Base-by-base conservation (phyloP, 2,329 filamentous ascomycete species). In the Canariomyces notabilis region DNA sequence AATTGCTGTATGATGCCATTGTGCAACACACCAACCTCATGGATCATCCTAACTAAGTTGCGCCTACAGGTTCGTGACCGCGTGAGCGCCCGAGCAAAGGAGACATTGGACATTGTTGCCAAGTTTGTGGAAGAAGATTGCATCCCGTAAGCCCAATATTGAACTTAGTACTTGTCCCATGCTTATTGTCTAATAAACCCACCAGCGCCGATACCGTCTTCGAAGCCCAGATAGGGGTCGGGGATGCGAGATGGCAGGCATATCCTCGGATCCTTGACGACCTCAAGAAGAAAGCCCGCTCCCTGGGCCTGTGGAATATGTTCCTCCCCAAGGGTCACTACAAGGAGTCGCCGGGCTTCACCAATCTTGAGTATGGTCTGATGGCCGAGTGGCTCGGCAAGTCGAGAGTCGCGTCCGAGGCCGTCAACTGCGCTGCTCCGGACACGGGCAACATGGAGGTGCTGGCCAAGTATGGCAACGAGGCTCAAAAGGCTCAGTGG, bases 391-490 rank as follows among this genome's bases (percentile, higher is more conserved):
- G 88, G 71, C 74, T 97, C 58, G 93, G 93, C 54, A 91, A 88
- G 72, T 95, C 87, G 57, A 76, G 79, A 63, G 75, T 82, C 52
- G 93, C 89, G 9, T 88, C 86, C 6, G 88, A 93, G 73, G 89
- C 89, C 20, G 87, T 84, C 65, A 95, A 95, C 69, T 95, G 89
- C 69, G 78, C 89, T 29, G 89, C 89, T 3, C 89, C 90, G 2
- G 89, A 95, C 66, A 95, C 90, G 4, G 89, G 89, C 40, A 95
- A 95, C 68, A 95, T 95, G 89, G 89, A 95, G 66, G 89, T 95
- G 18, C 65, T 95, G 57, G 89, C 89, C 62, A 93, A 91, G 72
- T 95, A 95, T 64, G 89, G 88, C 55, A 90, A 82, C 57, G 87
- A 87, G 9, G 81, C 77, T 39, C 89, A 95, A 71, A 95, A 95